Conservation (phyloP, 108 stramenopile species). For the Skeletonema costatum region DNA sequence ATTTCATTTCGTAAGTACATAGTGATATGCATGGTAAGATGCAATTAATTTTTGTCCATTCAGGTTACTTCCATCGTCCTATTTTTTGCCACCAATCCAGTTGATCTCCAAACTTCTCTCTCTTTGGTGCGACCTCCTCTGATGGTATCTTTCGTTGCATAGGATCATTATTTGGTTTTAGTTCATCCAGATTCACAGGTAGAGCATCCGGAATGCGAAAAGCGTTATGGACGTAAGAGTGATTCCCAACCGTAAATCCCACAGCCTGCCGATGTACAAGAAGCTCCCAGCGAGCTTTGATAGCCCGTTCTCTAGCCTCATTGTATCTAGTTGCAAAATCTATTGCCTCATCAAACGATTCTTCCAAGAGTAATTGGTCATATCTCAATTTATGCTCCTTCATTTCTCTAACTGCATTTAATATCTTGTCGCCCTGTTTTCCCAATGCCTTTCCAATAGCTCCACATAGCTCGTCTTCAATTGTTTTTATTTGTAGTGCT, state of each 20-base stretch:
- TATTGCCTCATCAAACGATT: conserved; percentile 28
- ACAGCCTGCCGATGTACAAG: conserved; percentile 87
- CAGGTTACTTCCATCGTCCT: conserved; percentile 68
- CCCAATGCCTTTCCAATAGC: conserved; percentile 84
- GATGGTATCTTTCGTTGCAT: not conserved
- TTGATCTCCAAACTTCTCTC: conserved; percentile 63
- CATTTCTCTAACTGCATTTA: conserved; percentile 57
- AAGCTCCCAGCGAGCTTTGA: conserved; percentile 79
- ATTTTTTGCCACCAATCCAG: conserved; percentile 79
- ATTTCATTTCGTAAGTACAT: not conserved
- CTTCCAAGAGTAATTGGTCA: conserved; percentile 17
- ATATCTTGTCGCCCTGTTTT: conserved; percentile 73
- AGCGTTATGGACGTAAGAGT: conserved; percentile 62
- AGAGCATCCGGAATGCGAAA: conserved; percentile 73
- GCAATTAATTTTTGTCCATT: no score
- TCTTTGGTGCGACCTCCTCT: conserved; percentile 10
- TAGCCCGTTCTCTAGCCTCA: conserved; percentile 60
- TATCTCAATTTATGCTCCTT: conserved; percentile 43
- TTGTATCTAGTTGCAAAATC: conserved; percentile 61
- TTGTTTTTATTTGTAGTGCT: conserved; percentile 71
- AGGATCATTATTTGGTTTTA: not conserved
- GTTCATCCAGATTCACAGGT: conserved; percentile 26
- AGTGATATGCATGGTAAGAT: not conserved
- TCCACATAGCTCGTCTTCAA: conserved; percentile 81
- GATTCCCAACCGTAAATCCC: conserved; percentile 81